Evolutionary conservation across 331 rosid species (phyloP).

Genomic region (Quercus phellos): DNA sequence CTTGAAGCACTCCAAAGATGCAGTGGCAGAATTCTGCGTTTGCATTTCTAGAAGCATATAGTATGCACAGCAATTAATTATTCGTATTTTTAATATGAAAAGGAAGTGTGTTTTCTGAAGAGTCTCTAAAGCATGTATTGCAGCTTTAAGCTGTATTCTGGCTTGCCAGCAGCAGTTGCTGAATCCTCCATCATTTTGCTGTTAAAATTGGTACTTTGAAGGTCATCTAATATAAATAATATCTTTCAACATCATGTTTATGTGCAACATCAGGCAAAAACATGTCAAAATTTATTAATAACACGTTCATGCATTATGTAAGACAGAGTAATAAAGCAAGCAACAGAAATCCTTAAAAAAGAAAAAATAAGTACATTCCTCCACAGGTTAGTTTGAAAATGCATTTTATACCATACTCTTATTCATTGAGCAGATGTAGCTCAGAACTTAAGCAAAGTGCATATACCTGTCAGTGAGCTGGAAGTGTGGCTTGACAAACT

Average conservation of each 20-base stretch:
- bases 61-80: background rate
- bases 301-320: background rate
- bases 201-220: background rate
- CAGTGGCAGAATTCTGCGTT: background rate
- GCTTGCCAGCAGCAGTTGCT: background rate
- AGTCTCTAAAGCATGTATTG: background rate
- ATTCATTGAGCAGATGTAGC: background rate
- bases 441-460: slow-evolving; percentile 11
- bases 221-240: background rate
- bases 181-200: background rate
- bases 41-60: background rate
- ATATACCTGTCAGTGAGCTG: slow-evolving; percentile 60
- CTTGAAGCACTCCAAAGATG: background rate
- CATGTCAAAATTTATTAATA: background rate
- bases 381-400: background rate
- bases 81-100: background rate
- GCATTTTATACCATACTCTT: background rate
- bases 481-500: slow-evolving; percentile 50
- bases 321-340: background rate
- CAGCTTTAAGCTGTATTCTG: background rate
- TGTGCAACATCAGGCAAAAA: background rate
- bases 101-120: background rate
- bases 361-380: background rate
- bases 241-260: background rate
- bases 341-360: background rate